phyloP scores from a whole-genome alignment of 2,329 filamentous ascomycete genomes.

The Drechslera avenae region DNA sequence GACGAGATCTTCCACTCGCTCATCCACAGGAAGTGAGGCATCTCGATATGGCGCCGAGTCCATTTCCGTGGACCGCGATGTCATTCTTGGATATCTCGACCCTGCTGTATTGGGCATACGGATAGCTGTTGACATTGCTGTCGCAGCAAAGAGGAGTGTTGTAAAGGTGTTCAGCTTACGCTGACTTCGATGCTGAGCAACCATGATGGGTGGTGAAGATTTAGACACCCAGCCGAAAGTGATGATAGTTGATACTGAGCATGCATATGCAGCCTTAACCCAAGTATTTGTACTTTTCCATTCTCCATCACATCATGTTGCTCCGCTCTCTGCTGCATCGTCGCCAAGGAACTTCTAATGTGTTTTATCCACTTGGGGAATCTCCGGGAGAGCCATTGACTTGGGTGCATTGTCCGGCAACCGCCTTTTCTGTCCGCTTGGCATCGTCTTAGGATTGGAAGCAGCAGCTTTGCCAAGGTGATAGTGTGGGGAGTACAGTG shows the following conservation, averaged over 20 bases:
- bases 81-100: conserved; percentile 4
- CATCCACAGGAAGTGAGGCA: conserved; percentile 50
- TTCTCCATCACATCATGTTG: neutral
- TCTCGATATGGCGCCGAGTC: conserved; percentile 42
- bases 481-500: conserved; percentile 20
- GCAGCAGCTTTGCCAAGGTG: conserved; percentile 18
- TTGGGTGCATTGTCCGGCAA: neutral
- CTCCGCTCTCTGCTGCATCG: conserved; percentile 3
- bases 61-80: conserved; percentile 11
- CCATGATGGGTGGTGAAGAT: conserved; percentile 14
- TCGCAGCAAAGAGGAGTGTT: conserved; percentile 20
- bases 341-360: conserved; percentile 10
- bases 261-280: neutral
- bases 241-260: neutral
- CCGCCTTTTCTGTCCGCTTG: neutral
- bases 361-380: conserved; percentile 5
- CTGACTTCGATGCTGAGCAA: conserved; percentile 13
- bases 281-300: conserved; percentile 17
- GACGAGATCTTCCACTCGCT: conserved; percentile 55
- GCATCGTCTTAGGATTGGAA: conserved; percentile 3
- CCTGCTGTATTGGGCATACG: conserved; percentile 7
- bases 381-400: conserved; percentile 5
- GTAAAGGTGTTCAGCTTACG: conserved; percentile 20
- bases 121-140: conserved; percentile 19
- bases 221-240: neutral